Evolutionary conservation across 192 early-diverging fungal genomes (phyloP), one percentile per base, ranked within the genome.

Genomic region (Phycomyces nitens): DNA sequence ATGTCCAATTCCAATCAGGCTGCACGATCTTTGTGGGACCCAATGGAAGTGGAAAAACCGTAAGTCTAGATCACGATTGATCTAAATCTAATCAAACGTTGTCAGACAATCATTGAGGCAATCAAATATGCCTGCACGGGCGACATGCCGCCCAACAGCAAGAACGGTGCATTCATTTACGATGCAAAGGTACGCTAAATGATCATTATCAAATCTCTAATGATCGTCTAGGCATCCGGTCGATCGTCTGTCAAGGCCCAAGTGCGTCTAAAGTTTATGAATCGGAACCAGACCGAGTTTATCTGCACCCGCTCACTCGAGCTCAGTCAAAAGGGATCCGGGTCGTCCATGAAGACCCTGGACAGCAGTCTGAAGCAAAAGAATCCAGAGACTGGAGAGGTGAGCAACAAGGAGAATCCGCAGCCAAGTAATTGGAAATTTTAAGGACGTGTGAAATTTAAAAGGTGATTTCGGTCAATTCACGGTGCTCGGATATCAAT

Each of bases 31-130:
- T 99, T 62, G 89, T 95, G 24, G 97, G 97, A 0, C 86, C 91
- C 69, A 98, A 98, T 71, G 96, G 96, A 7, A 89, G 91, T 14
- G 97, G 97, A 21, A 99, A 98, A 73, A 99, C 97, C 9, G 87
- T 88, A 72, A 53, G 62, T 56, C n/a, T 23, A 53, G 20, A 5
- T 27, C 15, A 73, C 16, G 14, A 11, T 23, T 34, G 18, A 51
- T 39, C 53, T 53, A 20, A 58, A 20, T 42, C 42, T 26, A 39
- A 39, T 40, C 11, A n/a, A 23, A 16, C 24, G 22, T 18, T 18
- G 39, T 27, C 69, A 88, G 75, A 99, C 94, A 0, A 92, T 99
- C 58, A 96, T 99, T 60, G 97, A 99, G 70, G 89, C 93, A 54
- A 77, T 99, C 5, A 98, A 95, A 73, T 99, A 96, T 78, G 88